Base-by-base conservation (phyloP, 2,329 filamentous ascomycete species). In the Penicillium sp. region DNA sequence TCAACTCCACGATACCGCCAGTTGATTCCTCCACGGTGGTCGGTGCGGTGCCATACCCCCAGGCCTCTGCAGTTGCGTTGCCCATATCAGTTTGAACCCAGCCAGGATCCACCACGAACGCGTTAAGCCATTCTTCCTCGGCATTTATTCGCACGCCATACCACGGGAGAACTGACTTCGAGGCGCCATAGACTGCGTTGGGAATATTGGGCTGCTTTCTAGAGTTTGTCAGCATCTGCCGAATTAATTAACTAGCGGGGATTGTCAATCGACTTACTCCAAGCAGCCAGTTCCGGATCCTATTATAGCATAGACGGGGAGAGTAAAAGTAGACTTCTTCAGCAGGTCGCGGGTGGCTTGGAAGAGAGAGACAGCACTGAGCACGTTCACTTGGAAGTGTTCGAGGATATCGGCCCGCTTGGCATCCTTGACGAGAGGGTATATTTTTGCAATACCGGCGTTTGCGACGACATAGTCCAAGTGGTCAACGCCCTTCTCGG, bases 381-480 rank as follows among this genome's bases (percentile, higher is more conserved):
- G 51, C 1, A 69, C 63, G 49, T 74, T 74, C 13, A 61, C 54
- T 22, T 65, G 60, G 32, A 67, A 62, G 18, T 59, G 55, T 13
- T 52, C 53, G 11, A 56, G 45, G 48, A 72, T 54, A 24, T 69
- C 67, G 14, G 64, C 56, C 14, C 59, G 34, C 27, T 62, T 67
- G 41, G 70, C 61, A 6, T 69, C 63, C 18, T 72, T 70, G 8
- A 69, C 74, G 4, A 65, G 57, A 3, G 64, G 65, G 41, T 51
- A 62, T 9, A 54, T 22, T 29, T 58, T 57, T 29, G 66, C 60
- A 8, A 69, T 65, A 6, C 70, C 72, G 5, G 74, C 71, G 58
- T 75, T 76, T n/a, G 72, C 71, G 38, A 76, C 66, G 16, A 75
- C 64, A 36, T 72, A 54, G 51, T 75, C 72, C 24, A 76, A 22